Evolutionary conservation across 139 green algal genomes (phyloP).

Genomic region (Klebsormidium nitens): DNA sequence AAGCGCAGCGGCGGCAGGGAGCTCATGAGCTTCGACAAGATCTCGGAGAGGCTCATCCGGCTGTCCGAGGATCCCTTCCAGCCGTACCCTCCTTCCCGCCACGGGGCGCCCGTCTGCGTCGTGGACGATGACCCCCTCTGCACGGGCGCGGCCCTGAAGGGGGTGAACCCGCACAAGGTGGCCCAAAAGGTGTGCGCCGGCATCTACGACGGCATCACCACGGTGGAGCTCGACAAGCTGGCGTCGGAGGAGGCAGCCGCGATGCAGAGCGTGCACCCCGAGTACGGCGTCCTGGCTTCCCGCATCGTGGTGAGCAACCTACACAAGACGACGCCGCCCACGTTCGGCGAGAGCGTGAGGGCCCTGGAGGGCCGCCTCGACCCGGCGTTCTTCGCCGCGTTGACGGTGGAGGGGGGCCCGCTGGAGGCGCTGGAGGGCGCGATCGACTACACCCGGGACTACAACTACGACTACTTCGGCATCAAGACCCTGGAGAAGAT

Average conservation of each 20-base stretch:
- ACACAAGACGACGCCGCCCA: constrained; percentile 98
- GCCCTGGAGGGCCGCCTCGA: constrained; percentile 2
- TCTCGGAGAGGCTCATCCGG: constrained; percentile 93
- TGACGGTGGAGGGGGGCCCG: not conserved
- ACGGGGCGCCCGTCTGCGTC: too few relatives aligned
- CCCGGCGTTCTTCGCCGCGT: constrained; percentile 1
- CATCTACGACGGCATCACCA: constrained; percentile 85
- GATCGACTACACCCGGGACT: constrained; percentile 98
- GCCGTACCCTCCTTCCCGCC: too few relatives aligned
- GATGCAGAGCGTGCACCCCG: constrained; percentile 92
- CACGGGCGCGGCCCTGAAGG: constrained; percentile 89
- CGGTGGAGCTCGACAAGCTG: constrained; percentile 94
- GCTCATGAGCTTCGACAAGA: constrained; percentile 97
- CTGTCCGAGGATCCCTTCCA: too few relatives aligned
- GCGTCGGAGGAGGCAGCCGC: constrained; percentile 94
- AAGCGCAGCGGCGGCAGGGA: constrained; percentile 84
- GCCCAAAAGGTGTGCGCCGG: constrained; percentile 84
- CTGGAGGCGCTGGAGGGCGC: constrained; percentile 70
- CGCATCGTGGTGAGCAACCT: constrained; percentile 98
- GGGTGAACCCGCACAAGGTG: constrained; percentile 76
- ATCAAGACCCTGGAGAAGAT: constrained; percentile 99
- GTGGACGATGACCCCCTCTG: too few relatives aligned
- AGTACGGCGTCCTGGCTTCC: constrained; percentile 96
- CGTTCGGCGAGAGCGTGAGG: constrained; percentile 73
- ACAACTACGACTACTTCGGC: constrained; percentile 99